Base-by-base conservation (phyloP, 2,329 filamentous ascomycete genomes). In the Microcyclospora pomicola region DNA sequence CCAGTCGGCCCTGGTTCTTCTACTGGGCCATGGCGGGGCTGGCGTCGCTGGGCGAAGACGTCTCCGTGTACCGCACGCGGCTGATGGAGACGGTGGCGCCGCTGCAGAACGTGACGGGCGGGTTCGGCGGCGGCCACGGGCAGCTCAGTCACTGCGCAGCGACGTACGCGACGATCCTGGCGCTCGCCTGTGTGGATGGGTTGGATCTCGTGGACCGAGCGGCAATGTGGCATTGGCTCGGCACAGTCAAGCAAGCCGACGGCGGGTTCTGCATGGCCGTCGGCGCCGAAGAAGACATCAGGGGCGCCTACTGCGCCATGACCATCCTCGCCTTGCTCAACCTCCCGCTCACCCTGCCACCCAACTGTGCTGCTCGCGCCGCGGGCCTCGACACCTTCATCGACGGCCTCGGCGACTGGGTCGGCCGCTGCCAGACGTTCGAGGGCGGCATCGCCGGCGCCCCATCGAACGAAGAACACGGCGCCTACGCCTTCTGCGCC, bases 401-500 rank as follows among this genome's bases (percentile, higher is more conserved):
- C 39, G 77, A 79, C 42, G 73, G 76, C 24, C 72, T 96, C 19
- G 78, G 76, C 16, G 76, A 85, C 52, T 95, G 87, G 70, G 70
- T 96, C 34, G 74, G 77, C 32, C 68, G 72, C 62, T 95, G 88
- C 80, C 88, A 96, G 70, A 92, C 84, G 9, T 95, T 81, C 60
- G 91, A 98, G 65, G 91, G 91, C 46, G 91, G 91, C 35, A 86
- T 98, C 49, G 87, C 83, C 47, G 81, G 77, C 39, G 79, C 80
- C 46, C 91, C 87, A 37, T 80, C 80, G 42, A 78, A 81, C 46
- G 91, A 98, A 69, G 91, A 88, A 38, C 91, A 98, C 63, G 91
- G 91, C 43, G 91, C 85, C 46, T 98, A 96, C 64, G 84, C 88
- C 16, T 96, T 96, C 62, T 95, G 88, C 62, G 87, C 83, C 39